Conservation (phyloP, 177 flowering plant species). For the Tripterygium wilfordii region DNA sequence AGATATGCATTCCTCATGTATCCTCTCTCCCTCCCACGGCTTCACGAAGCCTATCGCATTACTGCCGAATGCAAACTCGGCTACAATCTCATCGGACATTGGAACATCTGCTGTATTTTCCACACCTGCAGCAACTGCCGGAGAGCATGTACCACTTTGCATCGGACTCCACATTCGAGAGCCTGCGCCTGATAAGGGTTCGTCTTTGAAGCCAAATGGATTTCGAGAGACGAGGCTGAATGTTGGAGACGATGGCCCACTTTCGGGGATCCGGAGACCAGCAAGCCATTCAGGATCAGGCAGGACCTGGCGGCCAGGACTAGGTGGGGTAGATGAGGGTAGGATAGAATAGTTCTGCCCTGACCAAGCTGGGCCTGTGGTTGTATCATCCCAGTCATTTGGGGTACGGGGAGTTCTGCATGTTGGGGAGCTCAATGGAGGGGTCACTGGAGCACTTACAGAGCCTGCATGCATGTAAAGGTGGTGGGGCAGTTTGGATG, state of each 20-base stretch:
- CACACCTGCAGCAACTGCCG: constrained; percentile 50
- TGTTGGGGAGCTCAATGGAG: constrained; percentile 92
- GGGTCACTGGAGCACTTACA: constrained; percentile 92
- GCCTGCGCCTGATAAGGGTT: constrained; percentile 43
- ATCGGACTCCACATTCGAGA: constrained; percentile 95
- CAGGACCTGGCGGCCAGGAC: constrained; percentile 59
- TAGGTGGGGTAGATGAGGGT: constrained; percentile 73
- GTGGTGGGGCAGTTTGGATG: constrained; percentile 48
- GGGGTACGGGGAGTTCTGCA: constrained; percentile 59
- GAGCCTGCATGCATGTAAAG: constrained; percentile 64
- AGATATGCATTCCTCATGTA: constrained; percentile 82
- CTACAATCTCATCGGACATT: constrained; percentile 64
- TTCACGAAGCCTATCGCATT: constrained; percentile 59
- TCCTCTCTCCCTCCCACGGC: constrained; percentile 97
- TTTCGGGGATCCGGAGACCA: constrained; percentile 55
- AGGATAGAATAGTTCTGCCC: constrained; percentile 37
- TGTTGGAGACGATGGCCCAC: constrained; percentile 81
- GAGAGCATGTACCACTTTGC: constrained; percentile 95
- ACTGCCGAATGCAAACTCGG: constrained; percentile 89
- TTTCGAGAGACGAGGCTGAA: constrained; percentile 78
- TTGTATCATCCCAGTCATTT: constrained; percentile 49
- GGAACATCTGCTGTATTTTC: constrained; percentile 68
- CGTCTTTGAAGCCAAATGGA: constrained; percentile 70
- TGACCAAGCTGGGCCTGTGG: constrained; percentile 36
- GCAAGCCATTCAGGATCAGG: constrained; percentile 68